phyloP scores from a whole-genome alignment of 805 yeast species.

The Metschnikowia drakensbergensis region DNA sequence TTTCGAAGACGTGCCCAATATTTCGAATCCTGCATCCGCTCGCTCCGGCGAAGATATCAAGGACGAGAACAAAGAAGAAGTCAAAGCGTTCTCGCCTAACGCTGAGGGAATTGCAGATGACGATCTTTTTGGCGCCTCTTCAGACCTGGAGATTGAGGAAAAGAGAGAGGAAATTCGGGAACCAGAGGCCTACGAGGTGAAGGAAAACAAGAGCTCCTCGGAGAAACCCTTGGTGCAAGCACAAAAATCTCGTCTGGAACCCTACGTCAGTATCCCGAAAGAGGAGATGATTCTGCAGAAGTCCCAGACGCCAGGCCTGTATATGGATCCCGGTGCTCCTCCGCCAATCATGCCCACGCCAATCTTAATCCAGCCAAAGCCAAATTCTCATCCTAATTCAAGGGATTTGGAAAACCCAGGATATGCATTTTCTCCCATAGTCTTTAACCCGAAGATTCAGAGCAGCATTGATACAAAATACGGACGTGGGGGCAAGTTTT shows the following conservation, averaged over 20 bases:
- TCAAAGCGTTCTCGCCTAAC: not conserved
- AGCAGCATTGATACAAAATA: constrained; percentile 81
- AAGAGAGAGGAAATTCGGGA: not conserved
- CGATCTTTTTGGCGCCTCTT: constrained; percentile 17
- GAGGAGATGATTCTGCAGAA: constrained; percentile 47
- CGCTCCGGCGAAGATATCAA: not conserved
- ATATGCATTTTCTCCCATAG: constrained; percentile 78
- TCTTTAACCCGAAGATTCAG: constrained; percentile 75
- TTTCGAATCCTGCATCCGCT: constrained; percentile 11
- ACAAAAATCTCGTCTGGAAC: not conserved
- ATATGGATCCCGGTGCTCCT: constrained; percentile 84
- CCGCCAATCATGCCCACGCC: constrained; percentile 56
- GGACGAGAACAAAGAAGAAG: not conserved
- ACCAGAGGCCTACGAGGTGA: not conserved
- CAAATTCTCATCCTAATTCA: not conserved
- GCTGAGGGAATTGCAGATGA: constrained; percentile 9
- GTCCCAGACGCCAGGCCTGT: constrained; percentile 22
- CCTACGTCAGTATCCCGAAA: constrained; percentile 49
- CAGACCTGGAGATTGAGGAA: constrained; percentile 12
- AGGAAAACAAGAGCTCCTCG: not conserved
- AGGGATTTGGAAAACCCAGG: constrained; percentile 2
- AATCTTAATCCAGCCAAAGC: constrained; percentile 25
- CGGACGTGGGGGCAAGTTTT: constrained; percentile 86
- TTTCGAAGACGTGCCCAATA: not conserved
- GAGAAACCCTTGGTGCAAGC: not conserved